A percentile compares a stretch with the other conserved stretches of the same genome.
phyloP scores from a whole-genome alignment of 2,329 filamentous ascomycete genomes.

The Sporothrix luriei region DNA sequence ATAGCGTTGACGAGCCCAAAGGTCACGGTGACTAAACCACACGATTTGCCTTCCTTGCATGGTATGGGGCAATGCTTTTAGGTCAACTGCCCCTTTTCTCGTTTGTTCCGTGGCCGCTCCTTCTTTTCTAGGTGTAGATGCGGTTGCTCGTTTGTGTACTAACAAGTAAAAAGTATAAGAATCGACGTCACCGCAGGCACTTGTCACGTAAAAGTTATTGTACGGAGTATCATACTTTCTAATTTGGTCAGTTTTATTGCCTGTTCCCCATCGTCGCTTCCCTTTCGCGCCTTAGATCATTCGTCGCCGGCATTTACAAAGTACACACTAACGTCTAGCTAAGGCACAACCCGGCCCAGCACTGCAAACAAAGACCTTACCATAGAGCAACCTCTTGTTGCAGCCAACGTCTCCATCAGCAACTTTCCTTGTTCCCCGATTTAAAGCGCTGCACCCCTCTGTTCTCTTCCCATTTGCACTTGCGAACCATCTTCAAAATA shows the following conservation, averaged over 20 bases:
- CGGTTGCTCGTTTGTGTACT: not conserved
- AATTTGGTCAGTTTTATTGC: not conserved
- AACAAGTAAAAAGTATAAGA: constrained; percentile 30
- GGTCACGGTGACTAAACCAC: constrained; percentile 1
- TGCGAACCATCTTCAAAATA: not conserved
- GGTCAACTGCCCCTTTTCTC: constrained; percentile 3
- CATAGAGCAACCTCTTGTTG: constrained; percentile 6
- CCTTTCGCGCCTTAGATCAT: not conserved
- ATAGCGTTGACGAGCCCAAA: not conserved
- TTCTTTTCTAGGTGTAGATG: constrained; percentile 27
- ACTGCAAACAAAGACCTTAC: not conserved
- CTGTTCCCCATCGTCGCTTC: not conserved
- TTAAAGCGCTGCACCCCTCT: not conserved
- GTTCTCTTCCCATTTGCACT: not conserved
- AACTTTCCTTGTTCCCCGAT: not conserved
- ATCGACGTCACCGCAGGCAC: constrained; percentile 24
- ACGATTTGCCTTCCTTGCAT: not conserved
- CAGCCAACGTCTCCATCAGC: not conserved
- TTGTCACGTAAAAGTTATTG: constrained; percentile 6
- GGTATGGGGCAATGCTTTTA: constrained; percentile 8
- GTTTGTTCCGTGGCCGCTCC: constrained; percentile 21
- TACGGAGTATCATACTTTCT: not conserved
- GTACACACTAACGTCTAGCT: not conserved
- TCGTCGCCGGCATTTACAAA: not conserved
- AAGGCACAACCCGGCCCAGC: not conserved